Evolutionary conservation across 495 filamentous ascomycete species (phyloP).

Genomic region (Gamarada debralockiae): DNA sequence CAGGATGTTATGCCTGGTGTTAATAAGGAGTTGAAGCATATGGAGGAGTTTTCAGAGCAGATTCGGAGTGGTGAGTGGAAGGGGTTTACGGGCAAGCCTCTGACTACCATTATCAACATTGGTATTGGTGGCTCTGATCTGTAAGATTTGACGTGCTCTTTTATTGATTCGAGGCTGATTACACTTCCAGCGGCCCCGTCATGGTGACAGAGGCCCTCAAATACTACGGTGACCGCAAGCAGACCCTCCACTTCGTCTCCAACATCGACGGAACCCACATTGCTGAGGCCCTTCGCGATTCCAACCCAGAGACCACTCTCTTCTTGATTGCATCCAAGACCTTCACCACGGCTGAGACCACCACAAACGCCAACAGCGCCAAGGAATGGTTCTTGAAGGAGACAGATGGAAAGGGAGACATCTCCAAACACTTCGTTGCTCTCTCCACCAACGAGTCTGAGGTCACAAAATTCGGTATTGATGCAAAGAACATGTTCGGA

Average conservation of each 20-base stretch:
- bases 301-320: slow-evolving; percentile 92
- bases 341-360: slow-evolving; percentile 97
- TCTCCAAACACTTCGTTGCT: slow-evolving; percentile 98
- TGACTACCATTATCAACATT: slow-evolving; percentile 94
- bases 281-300: slow-evolving; percentile 83
- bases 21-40: slow-evolving; percentile 87
- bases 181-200: slow-evolving; percentile 70
- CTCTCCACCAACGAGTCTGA: slow-evolving; percentile 93
- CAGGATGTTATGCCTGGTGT: slow-evolving; percentile 94
- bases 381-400: slow-evolving; percentile 95
- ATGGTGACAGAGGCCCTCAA: slow-evolving; percentile 98
- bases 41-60: slow-evolving; percentile 95
- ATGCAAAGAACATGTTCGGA: slow-evolving; percentile 97
- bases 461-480: slow-evolving; percentile 97
- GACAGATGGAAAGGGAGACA: slow-evolving; percentile 69
- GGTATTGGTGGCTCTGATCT: slow-evolving; percentile 98
- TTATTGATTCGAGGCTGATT: slow-evolving; percentile 3
- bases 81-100: slow-evolving; percentile 96
- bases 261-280: slow-evolving; percentile 99
- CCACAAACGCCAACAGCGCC: slow-evolving; percentile 92
- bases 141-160: slow-evolving; percentile 47
- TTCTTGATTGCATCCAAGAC: slow-evolving; percentile 99
- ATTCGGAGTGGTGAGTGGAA: slow-evolving; percentile 96
- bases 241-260: slow-evolving; percentile 95
- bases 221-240: slow-evolving; percentile 78